Evolutionary conservation across 177 flowering plant genomes (phyloP).

Genomic region (Vitis hybrid): DNA sequence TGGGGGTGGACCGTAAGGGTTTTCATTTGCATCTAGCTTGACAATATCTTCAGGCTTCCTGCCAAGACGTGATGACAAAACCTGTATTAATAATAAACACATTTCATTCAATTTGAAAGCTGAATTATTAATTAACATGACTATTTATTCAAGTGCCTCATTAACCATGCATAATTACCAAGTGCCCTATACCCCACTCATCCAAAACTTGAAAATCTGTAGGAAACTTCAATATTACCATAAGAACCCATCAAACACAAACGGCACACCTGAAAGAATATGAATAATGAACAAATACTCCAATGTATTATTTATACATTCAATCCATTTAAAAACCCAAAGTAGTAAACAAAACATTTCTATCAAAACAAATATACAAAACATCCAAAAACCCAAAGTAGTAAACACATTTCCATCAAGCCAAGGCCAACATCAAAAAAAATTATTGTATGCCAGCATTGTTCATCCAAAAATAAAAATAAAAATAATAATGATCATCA

Average conservation of each 20-base stretch:
- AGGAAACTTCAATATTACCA: neutral
- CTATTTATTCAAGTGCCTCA: neutral
- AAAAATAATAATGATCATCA: too few relatives aligned
- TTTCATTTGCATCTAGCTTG: conserved; percentile 97
- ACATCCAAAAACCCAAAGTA: too few relatives aligned
- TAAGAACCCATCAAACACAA: neutral
- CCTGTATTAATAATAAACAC: conserved; percentile 38
- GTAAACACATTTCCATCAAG: too few relatives aligned
- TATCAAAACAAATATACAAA: too few relatives aligned
- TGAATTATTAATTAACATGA: neutral
- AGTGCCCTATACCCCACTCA: neutral
- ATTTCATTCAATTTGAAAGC: neutral
- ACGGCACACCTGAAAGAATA: too few relatives aligned
- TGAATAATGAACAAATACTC: too few relatives aligned
- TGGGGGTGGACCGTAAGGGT: conserved; percentile 99
- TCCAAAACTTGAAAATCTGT: neutral
- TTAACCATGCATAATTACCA: neutral
- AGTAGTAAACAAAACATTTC: too few relatives aligned
- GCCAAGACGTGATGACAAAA: conserved; percentile 82
- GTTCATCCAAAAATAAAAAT: too few relatives aligned
- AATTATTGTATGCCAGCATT: too few relatives aligned
- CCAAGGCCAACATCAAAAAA: too few relatives aligned
- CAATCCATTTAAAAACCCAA: too few relatives aligned
- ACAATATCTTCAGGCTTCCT: conserved; percentile 95
- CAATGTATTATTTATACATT: too few relatives aligned